Base-by-base conservation (phyloP, 176 grass and related monocot species). In the Alloteropsis semialata region DNA sequence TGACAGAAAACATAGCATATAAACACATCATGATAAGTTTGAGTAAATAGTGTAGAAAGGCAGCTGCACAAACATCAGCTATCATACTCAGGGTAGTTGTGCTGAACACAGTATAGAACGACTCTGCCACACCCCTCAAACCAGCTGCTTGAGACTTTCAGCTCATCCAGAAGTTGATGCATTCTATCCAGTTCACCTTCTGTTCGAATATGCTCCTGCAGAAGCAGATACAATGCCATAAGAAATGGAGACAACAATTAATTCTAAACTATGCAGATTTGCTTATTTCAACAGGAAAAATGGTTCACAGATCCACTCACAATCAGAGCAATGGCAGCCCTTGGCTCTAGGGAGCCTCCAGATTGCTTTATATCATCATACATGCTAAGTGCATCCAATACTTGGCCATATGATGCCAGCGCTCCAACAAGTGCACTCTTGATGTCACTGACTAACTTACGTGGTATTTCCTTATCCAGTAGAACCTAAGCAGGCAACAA, bases 181-280 rank as follows among this genome's bases (percentile, higher is more conserved):
- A 95, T 87, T 81, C 84, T 95, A 83, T 93, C 87, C 61, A 93
- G 17, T 86, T 98, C 79, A 81, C 87, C 96, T 93, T 93, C 87
- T 77, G 84, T 81, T 85, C 77, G 58, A 76, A 83, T 89, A 90
- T 95, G 75, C 80, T 98, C 92, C 96, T 98, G 84, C 29, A 85
- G 66, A 87, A 69, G 28, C 45, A 87, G 61, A 82, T 65, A 66
- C 3, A 28, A 62, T 59, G 48, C 39, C 75, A 75, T 72, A 82
- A 77, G 72, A 25, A 77, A 43, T 55, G 65, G 19, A 85, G 16
- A 92, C 18, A 82, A 57, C 5, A 57, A 22, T 39, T 68, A 34
- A 45, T 39, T 81, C 24, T 72, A 36, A 34, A 80, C 50, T 64
- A 57, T 75, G 74, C 54, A 75, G 36, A 56, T 65, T 44, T 61